Base-by-base conservation (phyloP, 1,139 yeast species). In the Pichia norvegensis region DNA sequence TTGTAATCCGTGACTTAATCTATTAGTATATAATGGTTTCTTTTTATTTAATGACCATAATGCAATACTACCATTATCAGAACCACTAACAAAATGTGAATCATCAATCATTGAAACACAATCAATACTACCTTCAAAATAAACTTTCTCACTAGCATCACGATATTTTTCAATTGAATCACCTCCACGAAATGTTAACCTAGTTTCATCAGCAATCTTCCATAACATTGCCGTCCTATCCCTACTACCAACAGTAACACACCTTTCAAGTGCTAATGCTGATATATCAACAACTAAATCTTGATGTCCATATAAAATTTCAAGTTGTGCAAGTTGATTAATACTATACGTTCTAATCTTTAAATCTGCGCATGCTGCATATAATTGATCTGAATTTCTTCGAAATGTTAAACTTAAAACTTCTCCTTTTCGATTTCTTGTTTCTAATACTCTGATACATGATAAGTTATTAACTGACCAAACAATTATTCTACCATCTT, bases 211-310 rank as follows among this genome's bases (percentile, higher is more conserved):
- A 25, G 95, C 78, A 54, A 92, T 87, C 65, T 94, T 92, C 98
- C 98, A 92, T 57, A 86, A 71, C 81, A 94, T 84, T 17, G 94
- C 97, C 1, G 96, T 85, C 57, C 95, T 81, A 66, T 92, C 98
- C 58, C 98, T 77, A 5, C 95, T 74, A 20, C 98, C 98, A 23
- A 90, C 97, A 21, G 95, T 86, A 35, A 92, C 92, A 70, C 98
- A 92, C 44, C 96, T 79, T 61, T 92, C 97, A 64, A 81, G 79
- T 17, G 79, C 77, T 52, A 92, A 70, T 0, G 96, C 85, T 22
- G 88, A 69, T 47, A 92, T 81, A 59, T 82, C 97, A 40, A 77
- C 74, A 39, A 92, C 90, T 46, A 76, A 72, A 62, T 94, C 98
- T 67, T 94, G 97, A 64, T 92, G 98, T 1, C 98, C 98, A 64